Conservation (phyloP, 495 filamentous ascomycete genomes). For the Polyplosphaeria fusca region DNA sequence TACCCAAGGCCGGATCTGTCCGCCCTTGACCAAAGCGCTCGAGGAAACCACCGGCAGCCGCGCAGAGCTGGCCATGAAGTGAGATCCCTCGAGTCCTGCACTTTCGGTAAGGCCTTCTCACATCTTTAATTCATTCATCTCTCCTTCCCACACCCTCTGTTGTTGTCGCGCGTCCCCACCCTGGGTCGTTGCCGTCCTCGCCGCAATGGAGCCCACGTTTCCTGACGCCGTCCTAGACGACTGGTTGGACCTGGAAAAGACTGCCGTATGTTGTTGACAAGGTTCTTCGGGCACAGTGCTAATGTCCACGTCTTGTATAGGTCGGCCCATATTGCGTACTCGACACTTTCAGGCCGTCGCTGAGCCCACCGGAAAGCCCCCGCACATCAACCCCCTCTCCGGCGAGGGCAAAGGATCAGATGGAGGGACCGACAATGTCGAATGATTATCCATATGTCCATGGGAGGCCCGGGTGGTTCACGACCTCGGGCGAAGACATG, state of each 20-base stretch:
- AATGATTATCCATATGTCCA: constrained; percentile 19
- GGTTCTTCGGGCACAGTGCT: too few relatives aligned
- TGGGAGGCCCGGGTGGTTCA: constrained; percentile 19
- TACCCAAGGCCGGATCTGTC: constrained; percentile 6
- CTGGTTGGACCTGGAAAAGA: constrained; percentile 29
- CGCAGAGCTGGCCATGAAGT: neutral
- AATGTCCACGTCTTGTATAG: constrained; percentile 13
- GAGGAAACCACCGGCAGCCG: neutral
- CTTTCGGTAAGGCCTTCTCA: neutral
- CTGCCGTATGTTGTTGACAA: constrained; percentile 34
- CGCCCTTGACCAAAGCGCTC: constrained; percentile 2
- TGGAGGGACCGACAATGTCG: constrained; percentile 28
- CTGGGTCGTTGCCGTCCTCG: neutral
- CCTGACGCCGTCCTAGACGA: constrained; percentile 27
- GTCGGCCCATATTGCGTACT: constrained; percentile 36
- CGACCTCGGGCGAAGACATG: constrained; percentile 21
- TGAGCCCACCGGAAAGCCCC: constrained; percentile 7
- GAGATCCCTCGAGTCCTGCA: neutral
- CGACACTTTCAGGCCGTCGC: constrained; percentile 27
- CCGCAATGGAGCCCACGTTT: constrained; percentile 10
- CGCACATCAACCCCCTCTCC: neutral
- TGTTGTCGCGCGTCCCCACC: neutral
- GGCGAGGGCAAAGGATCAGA: constrained; percentile 1
- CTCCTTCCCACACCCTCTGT: neutral
- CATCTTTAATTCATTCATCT: neutral